A percentile compares a stretch with the other conserved stretches of the same genome.
Evolutionary conservation across 768 basidiomycete genomes (phyloP).

Genomic region (Phylloporus sp.): DNA sequence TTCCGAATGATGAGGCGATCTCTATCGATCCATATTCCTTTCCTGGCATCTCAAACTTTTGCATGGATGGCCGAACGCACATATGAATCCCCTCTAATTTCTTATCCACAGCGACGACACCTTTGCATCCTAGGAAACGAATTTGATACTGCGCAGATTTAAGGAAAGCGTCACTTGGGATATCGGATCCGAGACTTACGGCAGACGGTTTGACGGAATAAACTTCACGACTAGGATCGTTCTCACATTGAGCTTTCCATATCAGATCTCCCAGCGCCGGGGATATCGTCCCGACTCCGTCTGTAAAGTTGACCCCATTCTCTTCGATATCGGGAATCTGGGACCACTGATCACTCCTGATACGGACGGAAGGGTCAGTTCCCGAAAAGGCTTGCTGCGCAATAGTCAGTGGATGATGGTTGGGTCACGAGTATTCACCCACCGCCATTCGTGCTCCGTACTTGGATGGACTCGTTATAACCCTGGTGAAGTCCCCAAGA

Average conservation of each 20-base stretch:
- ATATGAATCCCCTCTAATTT: conserved; percentile 53
- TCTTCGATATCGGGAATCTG: conserved; percentile 52
- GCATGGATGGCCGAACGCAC: conserved; percentile 69
- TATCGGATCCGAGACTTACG: conserved; percentile 36
- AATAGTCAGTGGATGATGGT: conserved; percentile 6
- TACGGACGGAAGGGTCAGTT: conserved; percentile 68
- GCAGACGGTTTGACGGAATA: conserved; percentile 50
- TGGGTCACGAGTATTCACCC: conserved; percentile 24
- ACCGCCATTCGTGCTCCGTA: conserved; percentile 73
- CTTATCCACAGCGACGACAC: conserved; percentile 68
- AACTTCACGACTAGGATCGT: conserved; percentile 32
- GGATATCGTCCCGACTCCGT: conserved; percentile 80
- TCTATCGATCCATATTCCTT: conserved; percentile 58
- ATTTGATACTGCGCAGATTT: conserved; percentile 59
- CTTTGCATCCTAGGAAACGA: conserved; percentile 80
- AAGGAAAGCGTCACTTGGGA: neutral
- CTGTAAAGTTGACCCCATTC: conserved; percentile 52
- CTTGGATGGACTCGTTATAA: conserved; percentile 62
- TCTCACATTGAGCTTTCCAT: conserved; percentile 49
- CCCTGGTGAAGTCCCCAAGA: conserved; percentile 64
- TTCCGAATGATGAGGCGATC: conserved; percentile 59
- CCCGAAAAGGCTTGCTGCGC: conserved; percentile 70
- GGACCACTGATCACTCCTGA: conserved; percentile 56
- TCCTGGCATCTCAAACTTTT: conserved; percentile 57
- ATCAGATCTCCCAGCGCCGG: conserved; percentile 51